Percentiles rank a stretch among this genome's conserved stretches.
These are phyloP conservation scores for Candida ficus DNA, from an alignment of 805 yeast genomes.

Conservation along the genomic window DNA sequence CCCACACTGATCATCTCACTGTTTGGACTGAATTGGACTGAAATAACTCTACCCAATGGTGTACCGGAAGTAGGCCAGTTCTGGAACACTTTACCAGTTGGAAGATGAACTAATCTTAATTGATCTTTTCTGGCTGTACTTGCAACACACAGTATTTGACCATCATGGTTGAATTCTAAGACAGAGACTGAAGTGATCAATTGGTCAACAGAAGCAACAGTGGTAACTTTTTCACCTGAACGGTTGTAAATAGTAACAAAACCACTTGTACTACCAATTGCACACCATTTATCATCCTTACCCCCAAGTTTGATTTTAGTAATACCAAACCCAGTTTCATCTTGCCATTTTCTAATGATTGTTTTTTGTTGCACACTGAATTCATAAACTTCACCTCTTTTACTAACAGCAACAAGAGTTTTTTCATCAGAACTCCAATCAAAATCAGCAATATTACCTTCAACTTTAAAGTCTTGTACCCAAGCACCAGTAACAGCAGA, in stretches of 20 bases:
- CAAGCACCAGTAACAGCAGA: constrained; percentile 80
- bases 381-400: constrained; percentile 87
- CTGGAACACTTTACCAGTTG: constrained; percentile 76
- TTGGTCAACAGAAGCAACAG: constrained; percentile 67
- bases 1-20: constrained; percentile 85
- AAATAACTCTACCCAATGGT: constrained; percentile 90
- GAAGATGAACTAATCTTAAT: constrained; percentile 78
- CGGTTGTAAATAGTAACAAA: constrained; percentile 82
- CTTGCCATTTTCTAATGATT: constrained; percentile 70
- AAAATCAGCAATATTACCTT: constrained; percentile 81
- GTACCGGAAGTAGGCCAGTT: constrained; percentile 99
- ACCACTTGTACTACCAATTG: constrained; percentile 86
- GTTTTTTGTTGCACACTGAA: constrained; percentile 50
- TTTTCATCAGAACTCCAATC: constrained; percentile 51
- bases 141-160: constrained; percentile 82
- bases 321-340: constrained; percentile 79
- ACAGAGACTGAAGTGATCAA: constrained; percentile 76
- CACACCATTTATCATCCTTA: constrained; percentile 67
- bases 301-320: constrained; percentile 76
- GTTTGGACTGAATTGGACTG: constrained; percentile 71
- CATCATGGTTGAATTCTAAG: constrained; percentile 75
- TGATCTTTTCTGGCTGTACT: constrained; percentile 85
- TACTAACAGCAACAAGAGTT: constrained; percentile 55
- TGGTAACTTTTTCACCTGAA: constrained; percentile 36
- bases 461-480: constrained; percentile 81